Conservation (phyloP, 768 basidiomycete genomes). For the Terana coerulea region DNA sequence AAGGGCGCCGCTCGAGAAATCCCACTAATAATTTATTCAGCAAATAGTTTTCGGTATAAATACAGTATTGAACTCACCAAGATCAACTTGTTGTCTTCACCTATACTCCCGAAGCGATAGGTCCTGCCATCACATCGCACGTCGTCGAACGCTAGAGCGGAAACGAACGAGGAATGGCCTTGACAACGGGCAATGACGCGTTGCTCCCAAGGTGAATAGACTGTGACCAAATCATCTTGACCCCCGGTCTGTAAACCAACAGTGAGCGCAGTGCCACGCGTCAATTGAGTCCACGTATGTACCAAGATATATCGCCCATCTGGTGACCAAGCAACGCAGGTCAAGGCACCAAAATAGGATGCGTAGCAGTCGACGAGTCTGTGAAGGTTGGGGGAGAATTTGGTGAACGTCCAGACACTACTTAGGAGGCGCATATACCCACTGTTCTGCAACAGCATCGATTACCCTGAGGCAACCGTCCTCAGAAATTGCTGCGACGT, state of each 20-base stretch:
- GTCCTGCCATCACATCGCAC: slow-evolving; percentile 82
- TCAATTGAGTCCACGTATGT: slow-evolving; percentile 7
- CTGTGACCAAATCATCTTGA: slow-evolving; percentile 93
- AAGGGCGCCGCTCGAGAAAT: slow-evolving; percentile 87
- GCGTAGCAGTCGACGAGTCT: slow-evolving; percentile 93
- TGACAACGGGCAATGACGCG: slow-evolving; percentile 94
- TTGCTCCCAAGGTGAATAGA: slow-evolving; percentile 93
- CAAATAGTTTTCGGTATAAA: neutral
- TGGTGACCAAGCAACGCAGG: slow-evolving; percentile 91
- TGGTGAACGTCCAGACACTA: neutral
- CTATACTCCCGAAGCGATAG: slow-evolving; percentile 93
- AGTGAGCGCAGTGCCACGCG: slow-evolving; percentile 5
- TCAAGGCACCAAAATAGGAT: slow-evolving; percentile 91
- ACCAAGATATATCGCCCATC: slow-evolving; percentile 92
- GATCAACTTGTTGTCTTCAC: slow-evolving; percentile 94
- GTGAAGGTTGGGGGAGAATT: too few relatives aligned
- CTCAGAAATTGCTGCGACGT: slow-evolving; percentile 86
- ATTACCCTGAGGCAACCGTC: slow-evolving; percentile 91
- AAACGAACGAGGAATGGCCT: slow-evolving; percentile 94
- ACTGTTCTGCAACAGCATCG: slow-evolving; percentile 86
- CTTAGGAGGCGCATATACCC: slow-evolving; percentile 24
- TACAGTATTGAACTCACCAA: slow-evolving; percentile 46
- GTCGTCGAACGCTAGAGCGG: slow-evolving; percentile 87
- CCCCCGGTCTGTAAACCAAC: slow-evolving; percentile 70
- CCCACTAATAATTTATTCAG: slow-evolving; percentile 89